A percentile compares a stretch with the other conserved stretches of the same genome.
These are phyloP conservation scores for Fomitopsis schrenkii DNA, from an alignment of 1,284 basidiomycete species.

Conservation along the genomic window DNA sequence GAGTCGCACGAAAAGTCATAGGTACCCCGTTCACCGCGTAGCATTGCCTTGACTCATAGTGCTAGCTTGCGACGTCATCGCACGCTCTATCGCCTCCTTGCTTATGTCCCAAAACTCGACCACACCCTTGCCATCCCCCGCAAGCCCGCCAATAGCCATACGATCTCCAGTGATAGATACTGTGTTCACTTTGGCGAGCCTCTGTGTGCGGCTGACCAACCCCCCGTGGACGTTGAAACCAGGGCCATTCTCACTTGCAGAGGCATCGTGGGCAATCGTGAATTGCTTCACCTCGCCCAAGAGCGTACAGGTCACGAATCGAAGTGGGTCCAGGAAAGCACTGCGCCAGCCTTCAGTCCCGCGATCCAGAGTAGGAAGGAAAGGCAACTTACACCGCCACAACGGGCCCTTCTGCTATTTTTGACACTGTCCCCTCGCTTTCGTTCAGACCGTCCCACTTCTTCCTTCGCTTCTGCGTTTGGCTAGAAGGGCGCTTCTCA, in stretches of 20 bases:
- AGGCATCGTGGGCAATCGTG: constrained; percentile 41
- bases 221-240: constrained; percentile 31
- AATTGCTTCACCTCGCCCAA: constrained; percentile 34
- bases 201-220: constrained; percentile 41
- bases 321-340: constrained; percentile 5
- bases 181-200: constrained; percentile 59
- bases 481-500: constrained; percentile 39
- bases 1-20: not conserved
- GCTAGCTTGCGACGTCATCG: not conserved
- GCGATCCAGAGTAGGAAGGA: not conserved
- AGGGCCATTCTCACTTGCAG: constrained; percentile 32
- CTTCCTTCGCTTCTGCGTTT: constrained; percentile 44
- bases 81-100: not conserved
- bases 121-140: constrained; percentile 49
- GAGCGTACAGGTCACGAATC: constrained; percentile 34
- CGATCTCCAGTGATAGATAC: constrained; percentile 40
- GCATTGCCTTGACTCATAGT: not conserved
- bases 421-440: constrained; percentile 40
- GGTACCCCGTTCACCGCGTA: not conserved
- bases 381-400: constrained; percentile 51
- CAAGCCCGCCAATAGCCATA: constrained; percentile 58
- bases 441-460: constrained; percentile 70
- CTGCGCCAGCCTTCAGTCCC: not conserved
- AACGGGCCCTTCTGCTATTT: constrained; percentile 66
- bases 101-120: constrained; percentile 50